Evolutionary conservation across 192 early-diverging fungal species (phyloP).

Genomic region (Irineochytrium annulatum): DNA sequence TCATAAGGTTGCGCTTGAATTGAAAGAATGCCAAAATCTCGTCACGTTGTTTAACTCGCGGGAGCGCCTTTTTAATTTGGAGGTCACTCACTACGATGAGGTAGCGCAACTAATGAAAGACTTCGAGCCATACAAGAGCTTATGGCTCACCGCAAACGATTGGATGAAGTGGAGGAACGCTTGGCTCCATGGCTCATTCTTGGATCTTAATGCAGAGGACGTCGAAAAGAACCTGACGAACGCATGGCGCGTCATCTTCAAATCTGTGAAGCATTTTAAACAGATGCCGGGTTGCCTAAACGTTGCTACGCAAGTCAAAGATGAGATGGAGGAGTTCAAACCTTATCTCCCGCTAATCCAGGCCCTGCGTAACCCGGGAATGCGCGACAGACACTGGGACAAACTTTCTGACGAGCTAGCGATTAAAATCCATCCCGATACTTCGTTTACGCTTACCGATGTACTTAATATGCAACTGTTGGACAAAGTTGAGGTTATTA

Average conservation of each 20-base stretch:
- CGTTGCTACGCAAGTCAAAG: slow-evolving; percentile 53
- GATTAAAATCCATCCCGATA: slow-evolving; percentile 48
- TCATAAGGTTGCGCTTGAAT: slow-evolving; percentile 44
- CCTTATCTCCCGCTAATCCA: slow-evolving; percentile 57
- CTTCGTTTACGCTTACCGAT: slow-evolving; percentile 43
- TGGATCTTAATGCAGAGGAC: slow-evolving; percentile 54
- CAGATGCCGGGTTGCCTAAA: slow-evolving; percentile 41
- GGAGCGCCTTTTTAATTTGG: slow-evolving; percentile 55
- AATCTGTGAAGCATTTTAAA: slow-evolving; percentile 56
- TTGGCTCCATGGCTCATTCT: slow-evolving; percentile 53
- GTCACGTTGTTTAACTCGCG: slow-evolving; percentile 50
- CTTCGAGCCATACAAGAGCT: slow-evolving; percentile 56
- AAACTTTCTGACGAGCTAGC: slow-evolving; percentile 46
- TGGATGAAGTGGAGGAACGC: slow-evolving; percentile 55
- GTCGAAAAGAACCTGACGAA: slow-evolving; percentile 56
- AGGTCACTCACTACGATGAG: slow-evolving; percentile 58
- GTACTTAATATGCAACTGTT: slow-evolving; percentile 52
- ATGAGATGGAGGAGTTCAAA: slow-evolving; percentile 62
- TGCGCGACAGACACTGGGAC: slow-evolving; percentile 61
- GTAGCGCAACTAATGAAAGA: slow-evolving; percentile 46
- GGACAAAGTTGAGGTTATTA: slow-evolving; percentile 48
- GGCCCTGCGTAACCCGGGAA: slow-evolving; percentile 56
- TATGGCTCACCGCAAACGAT: slow-evolving; percentile 53
- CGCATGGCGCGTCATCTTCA: slow-evolving; percentile 53
- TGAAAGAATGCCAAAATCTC: slow-evolving; percentile 52